A percentile compares a stretch with the other conserved stretches of the same genome.
These are phyloP conservation scores for Oidium heveae DNA, from an alignment of 2,329 filamentous ascomycete genomes.

Conservation along the genomic window DNA sequence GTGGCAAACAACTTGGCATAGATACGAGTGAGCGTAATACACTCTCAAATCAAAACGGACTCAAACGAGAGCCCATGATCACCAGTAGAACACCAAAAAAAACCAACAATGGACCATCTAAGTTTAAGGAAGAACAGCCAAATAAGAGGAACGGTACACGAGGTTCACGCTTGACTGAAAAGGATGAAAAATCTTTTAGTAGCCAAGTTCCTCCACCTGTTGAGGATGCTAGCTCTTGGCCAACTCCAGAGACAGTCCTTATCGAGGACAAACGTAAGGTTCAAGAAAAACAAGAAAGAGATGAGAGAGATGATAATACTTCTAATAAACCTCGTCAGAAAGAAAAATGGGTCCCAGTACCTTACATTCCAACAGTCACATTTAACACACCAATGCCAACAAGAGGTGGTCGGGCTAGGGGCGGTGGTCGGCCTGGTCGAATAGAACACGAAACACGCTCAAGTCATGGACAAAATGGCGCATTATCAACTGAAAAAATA, in stretches of 20 bases:
- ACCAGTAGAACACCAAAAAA: conserved; percentile 17
- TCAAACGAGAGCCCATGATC: conserved; percentile 7
- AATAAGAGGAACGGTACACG: conserved; percentile 11
- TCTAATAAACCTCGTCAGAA: conserved; percentile 35
- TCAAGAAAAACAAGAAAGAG: conserved; percentile 39
- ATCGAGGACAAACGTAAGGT: conserved; percentile 54
- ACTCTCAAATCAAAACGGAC: conserved; percentile 9
- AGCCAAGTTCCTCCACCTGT: conserved; percentile 33
- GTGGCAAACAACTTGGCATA: conserved; percentile 14
- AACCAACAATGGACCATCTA: conserved; percentile 14
- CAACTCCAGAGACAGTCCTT: conserved; percentile 59
- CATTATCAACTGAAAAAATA: conserved; percentile 9
- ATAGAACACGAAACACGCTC: conserved; percentile 16
- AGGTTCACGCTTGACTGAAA: conserved; percentile 11
- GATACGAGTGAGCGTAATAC: conserved; percentile 17
- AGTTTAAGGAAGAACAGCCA: conserved; percentile 11
- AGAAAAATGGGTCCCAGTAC: conserved; percentile 64
- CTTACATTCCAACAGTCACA: conserved; percentile 59
- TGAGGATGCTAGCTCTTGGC: conserved; percentile 62
- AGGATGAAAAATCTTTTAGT: conserved; percentile 12
- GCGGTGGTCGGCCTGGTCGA: conserved; percentile 17
- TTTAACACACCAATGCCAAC: conserved; percentile 66
- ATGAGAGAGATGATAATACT: conserved; percentile 30
- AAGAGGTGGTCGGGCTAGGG: conserved; percentile 26
- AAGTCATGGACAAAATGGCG: conserved; percentile 8